phyloP scores from a whole-genome alignment of 2,329 filamentous ascomycete species.

The Clarireedia paspali region DNA sequence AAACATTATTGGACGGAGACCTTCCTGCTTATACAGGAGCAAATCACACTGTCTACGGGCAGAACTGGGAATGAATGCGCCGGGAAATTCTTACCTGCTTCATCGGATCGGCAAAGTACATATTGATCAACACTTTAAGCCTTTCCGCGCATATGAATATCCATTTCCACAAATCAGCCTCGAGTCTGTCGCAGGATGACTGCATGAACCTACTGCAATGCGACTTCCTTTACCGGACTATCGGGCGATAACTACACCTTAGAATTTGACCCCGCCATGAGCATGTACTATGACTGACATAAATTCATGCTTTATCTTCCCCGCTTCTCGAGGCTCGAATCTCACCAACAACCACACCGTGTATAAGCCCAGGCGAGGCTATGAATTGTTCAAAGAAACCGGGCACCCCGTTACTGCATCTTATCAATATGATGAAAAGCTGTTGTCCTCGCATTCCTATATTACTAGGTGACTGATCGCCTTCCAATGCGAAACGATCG shows the following conservation, averaged over 20 bases:
- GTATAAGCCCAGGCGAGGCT: background rate
- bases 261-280: background rate
- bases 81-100: background rate
- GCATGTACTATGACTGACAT: background rate
- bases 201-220: background rate
- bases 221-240: background rate
- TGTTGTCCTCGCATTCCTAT: background rate
- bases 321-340: background rate
- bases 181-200: background rate
- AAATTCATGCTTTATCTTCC: background rate
- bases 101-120: background rate
- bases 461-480: background rate
- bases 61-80: background rate
- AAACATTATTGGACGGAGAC: slow-evolving; percentile 26
- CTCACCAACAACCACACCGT: background rate
- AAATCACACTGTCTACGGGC: background rate
- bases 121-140: background rate
- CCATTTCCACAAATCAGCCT: background rate
- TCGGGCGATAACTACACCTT: background rate
- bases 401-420: background rate
- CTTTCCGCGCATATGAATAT: background rate
- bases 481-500: background rate
- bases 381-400: background rate
- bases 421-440: background rate
- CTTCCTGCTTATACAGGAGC: slow-evolving; percentile 14